Conservation (phyloP, 2,329 filamentous ascomycete genomes). For the Lasiodiplodia sp. region DNA sequence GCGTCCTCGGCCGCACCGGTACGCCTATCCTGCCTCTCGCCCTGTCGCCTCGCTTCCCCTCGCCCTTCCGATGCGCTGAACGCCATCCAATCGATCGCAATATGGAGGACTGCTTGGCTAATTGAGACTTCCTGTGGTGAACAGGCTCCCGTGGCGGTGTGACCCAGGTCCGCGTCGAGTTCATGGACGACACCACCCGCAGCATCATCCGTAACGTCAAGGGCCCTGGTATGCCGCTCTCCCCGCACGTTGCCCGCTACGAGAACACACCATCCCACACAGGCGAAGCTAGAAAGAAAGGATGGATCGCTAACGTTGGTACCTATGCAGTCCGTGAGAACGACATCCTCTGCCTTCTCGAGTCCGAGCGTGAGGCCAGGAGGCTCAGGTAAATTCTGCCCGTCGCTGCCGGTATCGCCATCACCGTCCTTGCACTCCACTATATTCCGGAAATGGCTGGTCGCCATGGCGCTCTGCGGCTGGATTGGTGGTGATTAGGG, state of each 20-base stretch:
- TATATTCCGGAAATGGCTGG: not conserved
- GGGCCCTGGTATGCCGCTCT: conserved; percentile 81
- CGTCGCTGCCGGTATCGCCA: not conserved
- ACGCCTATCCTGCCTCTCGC: conserved; percentile 52
- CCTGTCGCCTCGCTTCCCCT: conserved; percentile 5
- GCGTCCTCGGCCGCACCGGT: conserved; percentile 97
- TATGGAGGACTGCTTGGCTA: conserved; percentile 18
- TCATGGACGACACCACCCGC: conserved; percentile 99
- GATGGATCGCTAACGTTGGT: not conserved
- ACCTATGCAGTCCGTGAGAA: conserved; percentile 68
- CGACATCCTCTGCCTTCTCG: conserved; percentile 99
- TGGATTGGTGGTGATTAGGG: conserved; percentile 5
- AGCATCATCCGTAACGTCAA: conserved; percentile 99
- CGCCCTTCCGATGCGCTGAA: not conserved
- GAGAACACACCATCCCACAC: not conserved
- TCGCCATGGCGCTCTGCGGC: conserved; percentile 19
- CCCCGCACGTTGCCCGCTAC: not conserved
- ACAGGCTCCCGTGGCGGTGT: conserved; percentile 99
- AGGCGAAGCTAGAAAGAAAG: not conserved
- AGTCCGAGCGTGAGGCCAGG: conserved; percentile 98
- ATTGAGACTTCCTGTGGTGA: not conserved
- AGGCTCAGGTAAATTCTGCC: conserved; percentile 81
- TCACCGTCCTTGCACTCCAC: not conserved
- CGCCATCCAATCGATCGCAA: not conserved
- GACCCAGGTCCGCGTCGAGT: conserved; percentile 99